Percentiles rank a stretch among this genome's conserved stretches.
Evolutionary conservation across 1,139 yeast species (phyloP).

Genomic region (Suzukiozyma palmioleophila): DNA sequence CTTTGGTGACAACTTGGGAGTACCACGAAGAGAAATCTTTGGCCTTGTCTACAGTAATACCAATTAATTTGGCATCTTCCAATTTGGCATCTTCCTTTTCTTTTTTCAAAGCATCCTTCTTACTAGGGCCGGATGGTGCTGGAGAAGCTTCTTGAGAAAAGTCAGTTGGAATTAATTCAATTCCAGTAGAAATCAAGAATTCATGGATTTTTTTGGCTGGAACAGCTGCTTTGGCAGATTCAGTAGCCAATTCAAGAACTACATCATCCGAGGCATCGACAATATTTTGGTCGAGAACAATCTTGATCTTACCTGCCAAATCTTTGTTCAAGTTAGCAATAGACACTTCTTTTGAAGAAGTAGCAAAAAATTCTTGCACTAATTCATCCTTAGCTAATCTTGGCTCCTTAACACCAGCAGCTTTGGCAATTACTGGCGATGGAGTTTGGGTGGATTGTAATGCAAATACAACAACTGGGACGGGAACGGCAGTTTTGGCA

Average conservation of each 20-base stretch:
- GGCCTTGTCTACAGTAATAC: slow-evolving; percentile 91
- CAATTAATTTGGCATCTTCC: slow-evolving; percentile 90
- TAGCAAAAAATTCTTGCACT: slow-evolving; percentile 60
- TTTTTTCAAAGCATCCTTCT: slow-evolving; percentile 22
- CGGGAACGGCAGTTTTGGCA: slow-evolving; percentile 75
- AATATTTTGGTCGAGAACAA: slow-evolving; percentile 61
- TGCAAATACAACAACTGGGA: slow-evolving; percentile 80
- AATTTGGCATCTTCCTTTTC: slow-evolving; percentile 51
- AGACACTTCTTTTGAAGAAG: slow-evolving; percentile 63
- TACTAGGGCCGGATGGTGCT: slow-evolving; percentile 26
- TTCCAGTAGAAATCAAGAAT: slow-evolving; percentile 54
- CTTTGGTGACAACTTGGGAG: slow-evolving; percentile 90
- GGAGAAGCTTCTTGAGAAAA: slow-evolving; percentile 47
- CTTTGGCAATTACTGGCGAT: slow-evolving; percentile 55
- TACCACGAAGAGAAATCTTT: slow-evolving; percentile 96
- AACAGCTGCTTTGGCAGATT: slow-evolving; percentile 52
- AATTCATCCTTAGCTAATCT: slow-evolving; percentile 83
- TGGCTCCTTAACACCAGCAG: slow-evolving; percentile 77
- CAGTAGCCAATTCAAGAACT: slow-evolving; percentile 57
- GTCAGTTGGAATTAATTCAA: slow-evolving; percentile 55
- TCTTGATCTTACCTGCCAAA: slow-evolving; percentile 59
- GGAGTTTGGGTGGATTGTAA: slow-evolving; percentile 70
- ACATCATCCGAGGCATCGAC: slow-evolving; percentile 30
- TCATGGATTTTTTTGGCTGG: slow-evolving; percentile 49
- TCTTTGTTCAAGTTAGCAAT: slow-evolving; percentile 53